Evolutionary conservation across 148 eudicot genomes (phyloP), one percentile per base, ranked within the genome.

Genomic region (Nepenthes gracilis): DNA sequence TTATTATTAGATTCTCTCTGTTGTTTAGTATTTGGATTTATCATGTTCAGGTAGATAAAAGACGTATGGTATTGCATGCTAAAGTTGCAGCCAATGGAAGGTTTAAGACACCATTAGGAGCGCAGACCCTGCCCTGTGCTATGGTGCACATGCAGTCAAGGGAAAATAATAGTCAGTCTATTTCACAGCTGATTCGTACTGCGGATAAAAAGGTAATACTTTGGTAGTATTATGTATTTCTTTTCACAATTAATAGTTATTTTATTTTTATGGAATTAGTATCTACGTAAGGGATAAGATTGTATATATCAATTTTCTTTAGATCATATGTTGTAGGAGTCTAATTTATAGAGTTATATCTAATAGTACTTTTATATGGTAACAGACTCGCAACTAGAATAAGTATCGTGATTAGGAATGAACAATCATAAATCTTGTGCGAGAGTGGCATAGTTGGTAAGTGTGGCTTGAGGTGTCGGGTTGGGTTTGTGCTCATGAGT

Each of bases 161-260:
- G 68, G 80, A 85, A 71, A 89, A 77, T 69, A 83, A 79, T 64
- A 62, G 79, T 61, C 78, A 73, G 71, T 83, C 78, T 69, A 72
- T 77, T 68, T 80, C 83, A 35, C 82, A 77, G 72, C 72, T 80
- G 58, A 75, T 73, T 36, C 77, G 74, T 68, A 81, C 80, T 57
- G 80, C 79, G 49, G 80, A 75, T 65, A 76, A 70, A 70, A 82
- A 89, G 96, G 96, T 89, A 60, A 33, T 47, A 49, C 13, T 40
- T 62, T 32, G 43, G n/a, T 67, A n/a, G 43, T 61, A 15, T 35
- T 54, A 13, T 51, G 71, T 77, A 80, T 55, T 55, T 9, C 12
- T 34, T 7, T 34, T 32, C 35, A 7, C n/a, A 6, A 34, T 7
- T 6, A 55, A 34, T 51, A 13, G n/a, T 12, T 23, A 23, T 23